phyloP scores from a whole-genome alignment of 23 red algal species.

The Gracilaria domingensis region DNA sequence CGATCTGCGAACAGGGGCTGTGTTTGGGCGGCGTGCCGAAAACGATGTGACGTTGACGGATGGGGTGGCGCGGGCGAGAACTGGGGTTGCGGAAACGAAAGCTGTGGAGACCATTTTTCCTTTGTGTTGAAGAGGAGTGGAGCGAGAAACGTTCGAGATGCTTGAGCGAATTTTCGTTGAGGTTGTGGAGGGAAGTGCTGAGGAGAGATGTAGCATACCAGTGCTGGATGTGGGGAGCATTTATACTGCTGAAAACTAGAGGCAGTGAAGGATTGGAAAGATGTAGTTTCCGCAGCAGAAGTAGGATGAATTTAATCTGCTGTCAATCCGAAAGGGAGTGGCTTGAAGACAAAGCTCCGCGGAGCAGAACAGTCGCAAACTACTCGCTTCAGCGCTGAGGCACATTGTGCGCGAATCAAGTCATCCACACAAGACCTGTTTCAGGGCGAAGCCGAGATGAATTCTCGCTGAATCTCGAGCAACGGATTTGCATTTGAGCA shows the following conservation, averaged over 20 bases:
- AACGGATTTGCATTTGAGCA: not conserved
- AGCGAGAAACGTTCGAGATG: not conserved
- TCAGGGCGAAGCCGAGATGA: not conserved
- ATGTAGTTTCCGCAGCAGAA: not conserved
- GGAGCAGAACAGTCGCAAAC: not conserved
- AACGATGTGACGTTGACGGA: conserved; percentile 5
- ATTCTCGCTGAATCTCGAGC: not conserved
- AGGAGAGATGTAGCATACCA: too few species aligned
- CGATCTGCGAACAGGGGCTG: not conserved
- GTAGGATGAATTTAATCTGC: conserved; percentile 1
- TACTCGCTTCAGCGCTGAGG: not conserved
- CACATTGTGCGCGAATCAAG: not conserved
- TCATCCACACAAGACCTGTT: not conserved
- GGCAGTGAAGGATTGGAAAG: too few species aligned
- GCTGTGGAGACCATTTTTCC: conserved; percentile 48
- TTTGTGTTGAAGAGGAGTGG: not conserved
- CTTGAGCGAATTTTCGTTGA: not conserved
- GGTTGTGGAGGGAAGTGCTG: not conserved
- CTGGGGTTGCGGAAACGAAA: conserved; percentile 55
- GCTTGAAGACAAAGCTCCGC: not conserved
- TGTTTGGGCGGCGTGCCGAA: not conserved
- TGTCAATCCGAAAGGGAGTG: not conserved
- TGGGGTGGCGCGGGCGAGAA: conserved; percentile 18
- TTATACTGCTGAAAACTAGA: not conserved
- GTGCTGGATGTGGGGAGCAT: too few species aligned